Evolutionary conservation across 106 monocot genomes (phyloP).

Genomic region (Narthecium ossifragum): DNA sequence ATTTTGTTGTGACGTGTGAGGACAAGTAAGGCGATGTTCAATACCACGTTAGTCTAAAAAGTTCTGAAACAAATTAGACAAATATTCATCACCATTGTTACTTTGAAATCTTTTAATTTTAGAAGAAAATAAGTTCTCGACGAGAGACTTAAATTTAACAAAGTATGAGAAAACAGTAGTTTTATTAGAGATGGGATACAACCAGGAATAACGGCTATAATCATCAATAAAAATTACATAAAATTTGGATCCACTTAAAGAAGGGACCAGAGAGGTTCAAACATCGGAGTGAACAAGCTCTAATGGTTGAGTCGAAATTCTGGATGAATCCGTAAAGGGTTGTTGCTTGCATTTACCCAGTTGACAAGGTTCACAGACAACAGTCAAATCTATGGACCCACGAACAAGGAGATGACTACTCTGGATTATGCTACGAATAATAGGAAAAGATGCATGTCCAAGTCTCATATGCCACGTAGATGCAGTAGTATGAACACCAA

Average conservation of each 20-base stretch:
- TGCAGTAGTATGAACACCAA: no score
- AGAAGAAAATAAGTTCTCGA: neutral
- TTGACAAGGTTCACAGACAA: neutral
- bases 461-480: neutral
- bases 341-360: neutral
- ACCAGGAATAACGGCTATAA: neutral
- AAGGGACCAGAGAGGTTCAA: neutral
- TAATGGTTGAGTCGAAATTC: neutral
- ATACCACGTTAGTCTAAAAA: no score
- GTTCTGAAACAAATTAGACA: neutral
- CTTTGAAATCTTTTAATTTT: neutral
- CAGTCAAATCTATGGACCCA: neutral
- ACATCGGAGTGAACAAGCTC: neutral
- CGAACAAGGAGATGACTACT: neutral
- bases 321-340: no score
- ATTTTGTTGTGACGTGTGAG: neutral
- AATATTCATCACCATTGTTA: neutral
- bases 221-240: neutral
- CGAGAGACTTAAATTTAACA: neutral
- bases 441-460: neutral
- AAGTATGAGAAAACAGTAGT: neutral
- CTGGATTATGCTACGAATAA: neutral
- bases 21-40: neutral
- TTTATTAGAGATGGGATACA: neutral
- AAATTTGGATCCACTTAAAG: neutral